phyloP scores from a whole-genome alignment of 2,329 filamentous ascomycete genomes.

The Albophoma yamanashiensis region DNA sequence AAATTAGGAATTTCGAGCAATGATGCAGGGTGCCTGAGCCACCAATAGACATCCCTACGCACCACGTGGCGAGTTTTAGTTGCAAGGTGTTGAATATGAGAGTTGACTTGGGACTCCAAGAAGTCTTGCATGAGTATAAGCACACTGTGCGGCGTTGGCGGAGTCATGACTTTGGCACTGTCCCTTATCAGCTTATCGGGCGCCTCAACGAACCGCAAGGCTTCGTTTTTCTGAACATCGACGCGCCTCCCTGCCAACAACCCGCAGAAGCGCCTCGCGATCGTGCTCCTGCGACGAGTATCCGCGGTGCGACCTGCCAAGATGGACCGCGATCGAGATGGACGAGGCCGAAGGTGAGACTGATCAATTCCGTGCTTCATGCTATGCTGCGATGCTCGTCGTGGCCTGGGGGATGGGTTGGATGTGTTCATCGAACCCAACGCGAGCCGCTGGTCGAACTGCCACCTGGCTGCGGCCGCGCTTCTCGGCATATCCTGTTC shows the following conservation, averaged over 20 bases:
- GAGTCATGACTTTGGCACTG: background rate
- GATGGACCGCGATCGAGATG: constrained; percentile 27
- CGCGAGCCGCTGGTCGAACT: background rate
- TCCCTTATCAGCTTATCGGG: background rate
- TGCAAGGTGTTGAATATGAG: too few species aligned
- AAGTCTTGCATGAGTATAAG: background rate
- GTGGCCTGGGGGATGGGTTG: background rate
- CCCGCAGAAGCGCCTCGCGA: background rate
- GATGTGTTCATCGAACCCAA: background rate
- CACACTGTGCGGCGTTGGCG: background rate
- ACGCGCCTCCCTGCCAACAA: background rate
- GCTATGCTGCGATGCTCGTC: too few species aligned
- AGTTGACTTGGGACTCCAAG: too few species aligned
- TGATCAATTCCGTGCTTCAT: constrained; percentile 4
- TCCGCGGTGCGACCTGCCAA: background rate
- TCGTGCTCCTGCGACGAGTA: background rate
- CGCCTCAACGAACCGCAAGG: background rate
- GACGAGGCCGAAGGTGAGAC: constrained; percentile 22
- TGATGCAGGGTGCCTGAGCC: background rate
- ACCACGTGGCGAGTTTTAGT: too few species aligned
- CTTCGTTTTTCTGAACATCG: background rate
- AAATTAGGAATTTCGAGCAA: background rate
- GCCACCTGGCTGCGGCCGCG: background rate
- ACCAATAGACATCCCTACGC: too few species aligned
- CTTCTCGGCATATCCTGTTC: background rate